Conservation (phyloP, 768 basidiomycete species). For the Gloeopeniophorella convolvens region DNA sequence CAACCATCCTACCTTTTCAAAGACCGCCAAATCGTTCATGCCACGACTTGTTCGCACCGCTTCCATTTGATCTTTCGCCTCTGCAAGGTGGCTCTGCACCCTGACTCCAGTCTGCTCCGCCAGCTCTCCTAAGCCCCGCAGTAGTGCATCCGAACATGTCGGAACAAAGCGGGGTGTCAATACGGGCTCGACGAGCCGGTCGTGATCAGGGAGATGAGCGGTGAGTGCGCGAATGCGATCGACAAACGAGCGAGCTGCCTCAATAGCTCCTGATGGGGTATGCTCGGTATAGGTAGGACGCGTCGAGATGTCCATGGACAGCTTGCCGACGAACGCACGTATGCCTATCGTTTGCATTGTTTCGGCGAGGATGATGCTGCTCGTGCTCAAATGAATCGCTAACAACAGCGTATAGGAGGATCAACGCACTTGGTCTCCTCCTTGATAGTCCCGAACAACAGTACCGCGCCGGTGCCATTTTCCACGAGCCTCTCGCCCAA, state of each 20-base stretch:
- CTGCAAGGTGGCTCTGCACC: constrained; percentile 80
- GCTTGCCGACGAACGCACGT: constrained; percentile 80
- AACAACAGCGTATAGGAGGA: not conserved
- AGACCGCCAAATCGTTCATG: constrained; percentile 67
- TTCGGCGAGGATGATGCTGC: constrained; percentile 71
- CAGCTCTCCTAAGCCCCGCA: constrained; percentile 55
- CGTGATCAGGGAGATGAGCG: constrained; percentile 35
- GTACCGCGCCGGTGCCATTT: constrained; percentile 69
- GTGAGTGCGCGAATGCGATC: constrained; percentile 39
- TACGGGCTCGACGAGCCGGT: constrained; percentile 67
- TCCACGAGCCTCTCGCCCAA: constrained; percentile 62
- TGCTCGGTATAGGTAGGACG: constrained; percentile 65
- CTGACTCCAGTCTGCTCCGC: constrained; percentile 40
- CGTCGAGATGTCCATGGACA: constrained; percentile 83
- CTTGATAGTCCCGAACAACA: constrained; percentile 81
- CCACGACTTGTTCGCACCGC: constrained; percentile 59
- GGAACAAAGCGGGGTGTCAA: constrained; percentile 88
- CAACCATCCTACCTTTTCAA: constrained; percentile 49
- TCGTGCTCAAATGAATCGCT: not conserved
- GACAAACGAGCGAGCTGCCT: constrained; percentile 52
- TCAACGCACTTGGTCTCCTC: constrained; percentile 68
- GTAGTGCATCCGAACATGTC: constrained; percentile 70
- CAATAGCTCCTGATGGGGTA: constrained; percentile 42
- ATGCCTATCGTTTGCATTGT: constrained; percentile 67
- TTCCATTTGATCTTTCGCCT: constrained; percentile 68